Base-by-base conservation (phyloP, 768 basidiomycete genomes). In the Kwoniella bestiolae region DNA sequence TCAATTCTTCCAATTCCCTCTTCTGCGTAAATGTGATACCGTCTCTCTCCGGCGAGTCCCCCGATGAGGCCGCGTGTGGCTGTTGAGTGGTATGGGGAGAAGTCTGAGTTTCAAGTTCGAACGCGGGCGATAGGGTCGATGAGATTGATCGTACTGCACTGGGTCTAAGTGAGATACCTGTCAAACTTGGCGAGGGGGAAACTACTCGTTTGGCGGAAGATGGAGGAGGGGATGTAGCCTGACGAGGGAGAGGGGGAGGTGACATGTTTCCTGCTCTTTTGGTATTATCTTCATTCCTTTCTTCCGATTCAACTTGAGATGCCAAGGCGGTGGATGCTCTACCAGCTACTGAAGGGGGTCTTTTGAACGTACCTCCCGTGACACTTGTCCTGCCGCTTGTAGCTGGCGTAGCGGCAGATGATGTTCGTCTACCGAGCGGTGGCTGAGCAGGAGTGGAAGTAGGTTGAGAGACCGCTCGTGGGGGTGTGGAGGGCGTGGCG, bases 1-100 rank as follows among this genome's bases (percentile, higher is more conserved):
- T 87, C 55, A 94, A 83, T 79, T 94, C 92, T 81, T 94, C 83
- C 38, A 80, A 63, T 56, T 79, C 74, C n/a, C 74, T 70, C 28
- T 78, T 79, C 12, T 74, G 64, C 26, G 63, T 41, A 38, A 72
- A 73, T 1, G 60, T 51, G 29, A 59, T 45, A 34, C 57, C 59
- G 26, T 57, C 58, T 23, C 38, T 66, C 6, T 65, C 68, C 3
- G 79, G 69, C 14, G 73, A 67, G 0, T 67, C 49, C 8, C 69
- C 52, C 26, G 32, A 26, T 21, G 63, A 34, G 25, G 41, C 50
- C 49, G 38, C 23, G 26, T 29, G 18, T 1, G 51, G 25, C 4
- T 44, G 26, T 14, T 23, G 29, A 16, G 18, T 55, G 32, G 52
- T 57, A 21, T 49, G 56, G 3, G 47, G 25, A 3, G 49, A 53